Base-by-base conservation (phyloP, 2,329 filamentous ascomycete species). In the Colletotrichum caudatum region DNA sequence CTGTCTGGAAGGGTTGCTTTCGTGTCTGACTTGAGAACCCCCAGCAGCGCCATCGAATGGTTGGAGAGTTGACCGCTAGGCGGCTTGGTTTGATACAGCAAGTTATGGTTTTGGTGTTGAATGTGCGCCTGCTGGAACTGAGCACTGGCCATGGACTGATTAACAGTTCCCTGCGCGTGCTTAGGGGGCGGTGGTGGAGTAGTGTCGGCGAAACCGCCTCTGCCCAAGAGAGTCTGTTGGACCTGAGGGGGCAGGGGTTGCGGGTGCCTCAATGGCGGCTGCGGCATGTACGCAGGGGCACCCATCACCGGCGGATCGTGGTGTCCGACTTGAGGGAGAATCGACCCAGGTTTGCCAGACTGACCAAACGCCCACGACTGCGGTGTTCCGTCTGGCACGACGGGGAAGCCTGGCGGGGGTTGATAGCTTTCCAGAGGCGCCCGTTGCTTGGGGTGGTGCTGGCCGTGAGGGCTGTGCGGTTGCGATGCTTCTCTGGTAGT, bases 391-490 rank as follows among this genome's bases (percentile, higher is more conserved):
- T 69, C 64, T 23, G 69, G 69, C 14, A 35, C 41, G 23, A 78
- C 69, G 9, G 77, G 74, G 39, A 82, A 82, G 1, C 74, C 74
- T 1, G 80, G 80, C 9, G 79, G 80, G 6, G 78, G 78, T 48
- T 79, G 80, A 9, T 74, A 67, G 26, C 54, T 70, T 11, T 62
- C 44, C 41, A 71, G 23, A 50, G 63, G 64, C 35, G 44, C 71
- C 37, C 66, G 60, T 26, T 62, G 73, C 41, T 67, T 65, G 20
- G 66, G 64, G 37, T 74, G 69, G 35, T 74, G 83, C 62, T 87
- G 86, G 67, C 88, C 85, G 76, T 90, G 89, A 8, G 90, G 89
- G 53, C 87, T 88, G 51, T 82, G 83, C 18, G 90, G 88, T 76
- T 88, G 85, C 37, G 85, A 78, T 29, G 86, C 83, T 35, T 87